phyloP scores from a whole-genome alignment of 306 rosid genomes.

The Chamaecrista fasciculata region DNA sequence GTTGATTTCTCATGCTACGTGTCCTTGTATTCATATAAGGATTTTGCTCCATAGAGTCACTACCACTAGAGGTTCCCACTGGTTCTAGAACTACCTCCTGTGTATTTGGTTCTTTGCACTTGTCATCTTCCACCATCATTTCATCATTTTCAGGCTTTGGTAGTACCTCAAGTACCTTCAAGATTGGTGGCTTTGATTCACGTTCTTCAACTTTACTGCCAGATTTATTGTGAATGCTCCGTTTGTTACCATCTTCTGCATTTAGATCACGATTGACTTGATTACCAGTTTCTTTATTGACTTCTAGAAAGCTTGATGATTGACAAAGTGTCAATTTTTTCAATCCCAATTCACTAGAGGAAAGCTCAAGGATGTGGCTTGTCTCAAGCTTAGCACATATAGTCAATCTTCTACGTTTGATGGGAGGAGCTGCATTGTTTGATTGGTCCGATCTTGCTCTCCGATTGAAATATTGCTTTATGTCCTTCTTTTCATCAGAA shows the following conservation, averaged over 20 bases:
- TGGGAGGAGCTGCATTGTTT: conserved; percentile 43
- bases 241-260: conserved; percentile 30
- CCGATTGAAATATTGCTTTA: conserved; percentile 42
- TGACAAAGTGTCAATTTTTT: conserved; percentile 30
- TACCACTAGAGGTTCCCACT: conserved; percentile 18
- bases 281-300: conserved; percentile 32
- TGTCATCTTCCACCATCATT: conserved; percentile 27
- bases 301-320: conserved; percentile 35
- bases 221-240: conserved; percentile 19
- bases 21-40: conserved; percentile 46
- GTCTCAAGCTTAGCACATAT: conserved; percentile 57
- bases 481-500: conserved; percentile 36
- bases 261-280: conserved; percentile 32
- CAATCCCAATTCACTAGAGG: conserved; percentile 37
- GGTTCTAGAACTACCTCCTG: conserved; percentile 28
- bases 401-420: conserved; percentile 59
- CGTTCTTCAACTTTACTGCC: conserved; percentile 36
- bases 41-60: conserved; percentile 25
- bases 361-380: conserved; percentile 33
- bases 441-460: conserved; percentile 49
- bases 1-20: conserved; percentile 76
- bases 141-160: conserved; percentile 33
- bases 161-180: conserved; percentile 34
- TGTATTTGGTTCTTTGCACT: conserved; percentile 20
- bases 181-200: conserved; percentile 30